Conservation (phyloP, 2,329 filamentous ascomycete genomes). For the Chaetomiaceae sp. region DNA sequence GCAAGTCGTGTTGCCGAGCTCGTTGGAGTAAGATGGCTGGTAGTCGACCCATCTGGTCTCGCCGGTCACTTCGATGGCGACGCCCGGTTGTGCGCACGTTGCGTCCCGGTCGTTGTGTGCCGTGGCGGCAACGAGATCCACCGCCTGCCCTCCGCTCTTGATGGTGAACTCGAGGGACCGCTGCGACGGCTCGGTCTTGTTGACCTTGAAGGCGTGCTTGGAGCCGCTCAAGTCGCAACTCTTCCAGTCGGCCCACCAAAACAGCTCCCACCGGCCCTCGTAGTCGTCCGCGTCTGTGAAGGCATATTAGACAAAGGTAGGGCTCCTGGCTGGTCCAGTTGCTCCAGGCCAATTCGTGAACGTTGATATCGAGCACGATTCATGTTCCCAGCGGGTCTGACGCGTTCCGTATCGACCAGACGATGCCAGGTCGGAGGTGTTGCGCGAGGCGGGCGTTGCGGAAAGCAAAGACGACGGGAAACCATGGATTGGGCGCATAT, state of each 20-base stretch:
- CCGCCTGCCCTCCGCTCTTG: background rate
- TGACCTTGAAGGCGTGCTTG: background rate
- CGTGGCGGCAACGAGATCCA: slow-evolving; percentile 7
- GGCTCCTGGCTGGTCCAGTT: slow-evolving; percentile 1
- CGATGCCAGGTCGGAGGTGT: slow-evolving; percentile 6
- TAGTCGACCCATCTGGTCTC: background rate
- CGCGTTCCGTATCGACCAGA: background rate
- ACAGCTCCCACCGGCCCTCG: too few species aligned
- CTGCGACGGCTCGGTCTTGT: background rate
- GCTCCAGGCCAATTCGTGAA: background rate
- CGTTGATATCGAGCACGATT: too few species aligned
- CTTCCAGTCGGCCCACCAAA: background rate
- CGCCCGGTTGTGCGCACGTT: background rate
- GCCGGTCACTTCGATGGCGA: background rate
- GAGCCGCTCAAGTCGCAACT: background rate
- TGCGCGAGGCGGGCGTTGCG: slow-evolving; percentile 25
- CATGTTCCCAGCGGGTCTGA: background rate
- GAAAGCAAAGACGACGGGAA: slow-evolving; percentile 30
- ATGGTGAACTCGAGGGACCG: background rate
- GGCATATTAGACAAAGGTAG: background rate
- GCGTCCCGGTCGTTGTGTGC: background rate
- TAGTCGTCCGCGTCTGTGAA: too few species aligned
- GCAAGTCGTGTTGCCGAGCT: background rate
- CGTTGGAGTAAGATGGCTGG: background rate
- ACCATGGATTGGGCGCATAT: slow-evolving; percentile 26